These are phyloP conservation scores for Leccinum pellstonianum DNA, from an alignment of 768 basidiomycete genomes.

Conservation along the genomic window DNA sequence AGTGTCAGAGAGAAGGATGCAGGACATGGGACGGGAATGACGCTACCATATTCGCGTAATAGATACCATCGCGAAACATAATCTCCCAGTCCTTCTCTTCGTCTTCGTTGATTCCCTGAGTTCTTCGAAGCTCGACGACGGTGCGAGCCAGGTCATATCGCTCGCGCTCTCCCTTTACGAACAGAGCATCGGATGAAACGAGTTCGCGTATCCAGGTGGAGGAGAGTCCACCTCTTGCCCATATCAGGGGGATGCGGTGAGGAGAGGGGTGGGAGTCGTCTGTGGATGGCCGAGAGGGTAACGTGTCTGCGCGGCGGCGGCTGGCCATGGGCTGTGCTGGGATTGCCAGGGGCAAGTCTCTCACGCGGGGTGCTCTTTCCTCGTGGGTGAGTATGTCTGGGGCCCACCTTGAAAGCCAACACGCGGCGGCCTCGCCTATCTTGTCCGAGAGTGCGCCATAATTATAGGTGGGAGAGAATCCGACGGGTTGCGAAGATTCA, in stretches of 20 bases:
- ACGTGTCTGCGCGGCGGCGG: constrained; percentile 32
- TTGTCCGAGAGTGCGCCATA: constrained; percentile 91
- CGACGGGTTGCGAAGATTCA: constrained; percentile 19
- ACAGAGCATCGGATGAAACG: constrained; percentile 75
- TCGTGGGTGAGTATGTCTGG: constrained; percentile 72
- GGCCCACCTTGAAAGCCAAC: constrained; percentile 89
- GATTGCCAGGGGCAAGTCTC: constrained; percentile 17
- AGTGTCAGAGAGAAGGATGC: constrained; percentile 7
- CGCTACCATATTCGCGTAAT: constrained; percentile 83
- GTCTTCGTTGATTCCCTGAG: constrained; percentile 47
- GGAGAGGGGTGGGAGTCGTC: constrained; percentile 17
- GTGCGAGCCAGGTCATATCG: constrained; percentile 76
- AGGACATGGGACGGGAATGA: not conserved
- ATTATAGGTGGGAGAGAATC: constrained; percentile 47
- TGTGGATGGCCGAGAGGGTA: constrained; percentile 23
- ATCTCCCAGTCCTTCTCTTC: constrained; percentile 71
- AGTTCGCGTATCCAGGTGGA: constrained; percentile 73
- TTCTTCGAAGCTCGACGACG: constrained; percentile 72
- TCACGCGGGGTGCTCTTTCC: constrained; percentile 33
- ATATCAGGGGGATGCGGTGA: constrained; percentile 52
- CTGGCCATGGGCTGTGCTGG: constrained; percentile 14
- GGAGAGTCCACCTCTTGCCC: constrained; percentile 72
- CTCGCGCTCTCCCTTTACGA: constrained; percentile 73
- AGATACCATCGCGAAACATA: constrained; percentile 75
- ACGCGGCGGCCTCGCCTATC: constrained; percentile 85